Evolutionary conservation across 2,329 filamentous ascomycete genomes (phyloP).

Genomic region (Calycina herbarum): DNA sequence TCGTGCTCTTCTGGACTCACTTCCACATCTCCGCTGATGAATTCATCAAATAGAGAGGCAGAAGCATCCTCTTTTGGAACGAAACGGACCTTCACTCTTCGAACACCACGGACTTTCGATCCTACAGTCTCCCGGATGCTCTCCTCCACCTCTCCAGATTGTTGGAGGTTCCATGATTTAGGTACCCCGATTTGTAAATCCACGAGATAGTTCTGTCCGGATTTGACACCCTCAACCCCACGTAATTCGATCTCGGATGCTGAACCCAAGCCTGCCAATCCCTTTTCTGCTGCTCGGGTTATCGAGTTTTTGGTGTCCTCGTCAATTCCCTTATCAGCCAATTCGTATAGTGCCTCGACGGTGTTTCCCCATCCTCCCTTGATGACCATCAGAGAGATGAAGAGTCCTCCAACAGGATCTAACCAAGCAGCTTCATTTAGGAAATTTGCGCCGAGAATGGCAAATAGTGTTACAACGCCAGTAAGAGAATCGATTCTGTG

Average conservation of each 20-base stretch:
- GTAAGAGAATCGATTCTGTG: constrained; percentile 96
- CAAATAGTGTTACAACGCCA: constrained; percentile 86
- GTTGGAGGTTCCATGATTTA: constrained; percentile 70
- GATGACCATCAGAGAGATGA: constrained; percentile 93
- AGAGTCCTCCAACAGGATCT: constrained; percentile 86
- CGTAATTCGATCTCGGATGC: constrained; percentile 67
- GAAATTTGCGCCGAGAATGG: constrained; percentile 86
- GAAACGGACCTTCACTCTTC: constrained; percentile 81
- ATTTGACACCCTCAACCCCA: constrained; percentile 87
- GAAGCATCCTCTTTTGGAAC: constrained; percentile 63
- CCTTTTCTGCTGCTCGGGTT: constrained; percentile 61
- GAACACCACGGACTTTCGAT: constrained; percentile 76
- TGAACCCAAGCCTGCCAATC: constrained; percentile 54
- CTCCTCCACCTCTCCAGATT: constrained; percentile 70
- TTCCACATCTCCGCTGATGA: constrained; percentile 65
- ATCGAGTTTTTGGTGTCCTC: constrained; percentile 76
- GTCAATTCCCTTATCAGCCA: constrained; percentile 89
- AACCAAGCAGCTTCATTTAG: constrained; percentile 86
- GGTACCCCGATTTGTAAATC: constrained; percentile 86
- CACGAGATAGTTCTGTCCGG: constrained; percentile 92
- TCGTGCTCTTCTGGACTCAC: constrained; percentile 59
- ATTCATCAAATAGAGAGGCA: constrained; percentile 72
- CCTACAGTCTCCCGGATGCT: constrained; percentile 72
- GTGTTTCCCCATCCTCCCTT: constrained; percentile 89
- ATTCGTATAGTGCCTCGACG: constrained; percentile 74